Base-by-base conservation (phyloP, 1,284 basidiomycete species). In the Irpex sp. region DNA sequence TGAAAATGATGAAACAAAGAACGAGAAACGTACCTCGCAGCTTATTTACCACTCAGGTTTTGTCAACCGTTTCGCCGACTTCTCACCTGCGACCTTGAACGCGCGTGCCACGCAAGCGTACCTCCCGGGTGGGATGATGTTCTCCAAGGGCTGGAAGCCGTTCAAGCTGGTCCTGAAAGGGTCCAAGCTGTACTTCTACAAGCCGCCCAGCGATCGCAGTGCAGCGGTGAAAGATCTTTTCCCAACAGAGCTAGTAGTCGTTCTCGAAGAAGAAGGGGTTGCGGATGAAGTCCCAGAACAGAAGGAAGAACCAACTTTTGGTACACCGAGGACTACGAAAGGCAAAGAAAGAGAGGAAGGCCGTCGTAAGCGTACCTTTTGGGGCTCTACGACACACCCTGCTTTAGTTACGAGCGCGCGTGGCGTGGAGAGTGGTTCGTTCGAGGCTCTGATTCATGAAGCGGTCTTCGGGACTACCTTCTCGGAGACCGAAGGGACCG, bases 131-230 rank as follows among this genome's bases (percentile, higher is more conserved):
- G 67, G 67, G 8, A 65, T 70, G 9, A 64, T 77, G 2, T 74
- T 85, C 3, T 74, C 82, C 0, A 92, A 89, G 71, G 85, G 85
- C 0, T 94, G 93, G 91, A 94, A 94, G 72, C 84, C 91, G 5
- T 92, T 85, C 77, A 93, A 93, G 75, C 81, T 89, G 47, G 87
- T 92, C 65, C 76, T 94, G 17, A 89, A 91, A 69, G 92, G 92
- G 2, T 85, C 88, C 11, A 94, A 94, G 73, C 69, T 94, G 59
- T 88, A 90, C 72, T 90, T 94, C 68, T 93, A 91, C 73, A 94
- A 94, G 70, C 85, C 90, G 0, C 90, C 92, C 0, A 78, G 81
- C 44, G 92, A 94, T 68, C 79, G 87, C 55, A 77, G 75, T 36
- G 76, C 80, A 1, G 86, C 81, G 1, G 80, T 93, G 58, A 89